Conservation (phyloP, 306 rosid genomes). For the Prunus kanzakura region DNA sequence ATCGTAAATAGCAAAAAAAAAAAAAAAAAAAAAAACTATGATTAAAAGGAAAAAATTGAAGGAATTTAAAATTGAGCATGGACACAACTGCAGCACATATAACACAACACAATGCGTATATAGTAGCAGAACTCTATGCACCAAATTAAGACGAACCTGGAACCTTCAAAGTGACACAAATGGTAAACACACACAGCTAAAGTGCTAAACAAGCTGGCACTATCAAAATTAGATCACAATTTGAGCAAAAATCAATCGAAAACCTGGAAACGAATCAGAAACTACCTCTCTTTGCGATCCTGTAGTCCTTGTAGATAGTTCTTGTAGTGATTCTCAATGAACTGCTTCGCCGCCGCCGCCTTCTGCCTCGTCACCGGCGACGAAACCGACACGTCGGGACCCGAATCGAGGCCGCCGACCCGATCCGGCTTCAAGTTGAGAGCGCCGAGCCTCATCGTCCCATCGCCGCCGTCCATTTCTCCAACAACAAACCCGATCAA, state of each 20-base stretch:
- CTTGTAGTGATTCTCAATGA: conserved; percentile 97
- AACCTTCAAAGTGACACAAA: not conserved
- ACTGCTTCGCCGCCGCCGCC: conserved; percentile 91
- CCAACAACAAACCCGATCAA: not conserved
- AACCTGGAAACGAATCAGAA: not conserved
- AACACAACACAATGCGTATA: not conserved
- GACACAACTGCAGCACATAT: not conserved
- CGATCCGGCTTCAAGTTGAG: conserved; percentile 72
- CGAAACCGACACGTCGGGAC: conserved; percentile 76
- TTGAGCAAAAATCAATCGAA: not conserved
- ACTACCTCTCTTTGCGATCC: conserved; percentile 92
- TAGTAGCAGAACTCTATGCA: not conserved
- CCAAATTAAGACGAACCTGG: not conserved
- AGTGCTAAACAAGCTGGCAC: not conserved
- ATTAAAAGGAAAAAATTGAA: not conserved
- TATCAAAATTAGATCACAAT: not conserved
- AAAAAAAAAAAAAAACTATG: not conserved
- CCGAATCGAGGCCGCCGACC: conserved; percentile 57
- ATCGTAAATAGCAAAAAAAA: not conserved
- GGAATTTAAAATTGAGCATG: not conserved
- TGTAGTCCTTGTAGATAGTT: conserved; percentile 89
- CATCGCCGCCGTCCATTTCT: conserved; percentile 80
- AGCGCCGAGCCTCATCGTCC: conserved; percentile 78
- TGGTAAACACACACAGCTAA: not conserved
- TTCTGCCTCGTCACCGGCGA: conserved; percentile 96